Evolutionary conservation across 495 filamentous ascomycete species (phyloP).

Genomic region (Penicillium silybi): DNA sequence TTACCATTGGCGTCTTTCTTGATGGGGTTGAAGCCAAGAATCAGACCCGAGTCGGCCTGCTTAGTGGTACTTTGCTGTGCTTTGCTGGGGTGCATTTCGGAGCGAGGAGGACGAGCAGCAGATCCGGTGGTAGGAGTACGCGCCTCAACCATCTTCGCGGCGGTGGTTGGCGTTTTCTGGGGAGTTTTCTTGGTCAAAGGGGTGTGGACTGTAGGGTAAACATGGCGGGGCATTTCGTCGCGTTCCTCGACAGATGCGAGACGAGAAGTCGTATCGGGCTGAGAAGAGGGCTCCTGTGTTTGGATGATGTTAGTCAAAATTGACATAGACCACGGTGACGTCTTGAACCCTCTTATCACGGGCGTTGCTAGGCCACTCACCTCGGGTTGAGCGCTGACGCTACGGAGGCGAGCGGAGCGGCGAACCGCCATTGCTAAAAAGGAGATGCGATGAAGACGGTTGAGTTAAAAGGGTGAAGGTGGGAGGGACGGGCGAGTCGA

Average conservation of each 20-base stretch:
- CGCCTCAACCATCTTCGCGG: conserved; percentile 24
- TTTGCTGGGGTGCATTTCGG: conserved; percentile 79
- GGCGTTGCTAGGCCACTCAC: conserved; percentile 27
- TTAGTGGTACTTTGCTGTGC: conserved; percentile 66
- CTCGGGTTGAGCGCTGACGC: conserved; percentile 17
- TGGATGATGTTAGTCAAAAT: conserved; percentile 4
- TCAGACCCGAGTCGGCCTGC: conserved; percentile 60
- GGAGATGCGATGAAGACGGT: neutral
- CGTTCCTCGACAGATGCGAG: conserved; percentile 38
- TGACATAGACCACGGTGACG: neutral
- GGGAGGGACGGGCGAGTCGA: neutral
- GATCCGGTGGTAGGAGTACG: conserved; percentile 48
- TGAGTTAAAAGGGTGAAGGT: neutral
- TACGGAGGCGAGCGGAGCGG: conserved; percentile 39
- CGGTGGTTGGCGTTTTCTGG: conserved; percentile 15
- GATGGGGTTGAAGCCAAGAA: conserved; percentile 66
- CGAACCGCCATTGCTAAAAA: conserved; percentile 33
- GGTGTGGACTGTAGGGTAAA: conserved; percentile 15
- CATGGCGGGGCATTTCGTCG: conserved; percentile 27
- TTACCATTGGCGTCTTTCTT: conserved; percentile 42
- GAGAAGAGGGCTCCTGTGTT: conserved; percentile 11
- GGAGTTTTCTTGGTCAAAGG: conserved; percentile 17
- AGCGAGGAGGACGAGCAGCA: conserved; percentile 46
- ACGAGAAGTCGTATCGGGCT: conserved; percentile 7
- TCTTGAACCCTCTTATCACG: conserved; percentile 10